Conservation (phyloP, 495 filamentous ascomycete species). For the Thozetella sp. region DNA sequence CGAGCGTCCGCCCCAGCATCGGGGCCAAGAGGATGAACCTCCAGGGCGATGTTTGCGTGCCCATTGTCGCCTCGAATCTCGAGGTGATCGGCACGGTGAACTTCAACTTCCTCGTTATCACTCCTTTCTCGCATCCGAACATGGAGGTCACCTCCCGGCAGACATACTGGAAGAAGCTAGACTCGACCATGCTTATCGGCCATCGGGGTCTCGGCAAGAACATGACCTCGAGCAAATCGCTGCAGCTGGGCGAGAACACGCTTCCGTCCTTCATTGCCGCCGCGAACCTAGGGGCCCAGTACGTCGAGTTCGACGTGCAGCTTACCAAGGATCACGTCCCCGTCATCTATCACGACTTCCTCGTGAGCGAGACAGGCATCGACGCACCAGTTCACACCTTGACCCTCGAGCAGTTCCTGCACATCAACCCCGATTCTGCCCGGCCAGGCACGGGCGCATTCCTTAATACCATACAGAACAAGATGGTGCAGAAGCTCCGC, state of each 20-base stretch:
- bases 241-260: constrained; percentile 97
- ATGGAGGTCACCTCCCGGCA: constrained; percentile 87
- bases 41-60: constrained; percentile 91
- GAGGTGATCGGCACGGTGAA: constrained; percentile 93
- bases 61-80: constrained; percentile 79
- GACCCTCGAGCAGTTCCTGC: constrained; percentile 91
- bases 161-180: constrained; percentile 87
- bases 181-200: constrained; percentile 84
- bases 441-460: constrained; percentile 6
- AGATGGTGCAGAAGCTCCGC: constrained; percentile 24
- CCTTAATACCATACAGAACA: constrained; percentile 21
- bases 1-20: constrained; percentile 77
- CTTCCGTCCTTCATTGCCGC: constrained; percentile 94
- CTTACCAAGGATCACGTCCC: constrained; percentile 98
- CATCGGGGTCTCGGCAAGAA: constrained; percentile 96
- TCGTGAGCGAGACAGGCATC: constrained; percentile 97
- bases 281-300: constrained; percentile 87
- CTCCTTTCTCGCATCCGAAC: constrained; percentile 89
- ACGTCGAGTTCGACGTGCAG: constrained; percentile 96
- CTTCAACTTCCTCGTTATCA: constrained; percentile 96
- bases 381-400: constrained; percentile 96
- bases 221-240: constrained; percentile 71
- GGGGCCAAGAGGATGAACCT: constrained; percentile 80
- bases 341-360: constrained; percentile 98
- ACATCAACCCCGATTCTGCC: constrained; percentile 65